Base-by-base conservation (phyloP, 352 stramenopile species). In the Phytopythium boreale region DNA sequence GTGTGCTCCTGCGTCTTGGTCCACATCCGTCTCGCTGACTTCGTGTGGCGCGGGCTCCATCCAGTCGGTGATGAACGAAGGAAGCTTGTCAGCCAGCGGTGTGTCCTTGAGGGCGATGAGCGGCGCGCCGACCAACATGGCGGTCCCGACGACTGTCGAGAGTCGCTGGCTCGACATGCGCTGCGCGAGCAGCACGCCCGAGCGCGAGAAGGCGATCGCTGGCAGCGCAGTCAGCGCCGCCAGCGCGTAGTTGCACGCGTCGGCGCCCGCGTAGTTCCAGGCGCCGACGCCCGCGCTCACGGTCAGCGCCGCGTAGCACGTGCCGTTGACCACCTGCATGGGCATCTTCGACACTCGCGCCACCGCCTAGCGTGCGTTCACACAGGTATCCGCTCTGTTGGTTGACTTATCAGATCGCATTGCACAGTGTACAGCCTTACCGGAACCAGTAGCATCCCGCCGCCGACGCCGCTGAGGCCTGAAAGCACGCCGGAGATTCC, bases 261-360 rank as follows among this genome's bases (percentile, higher is more conserved):
- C 69, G 26, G 69, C 69, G 0, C 56, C 24, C 4, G 69, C 59
- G 53, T 76, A 76, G 44, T 72, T 72, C 34, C 57, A 69, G 2
- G 61, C 62, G 5, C 69, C 69, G n/a, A 72, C 69, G 31, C 41
- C 39, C 8, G 65, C 69, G 62, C 65, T 69, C 2, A 62, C 65
- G 0, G 69, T 72, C n/a, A 76, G 61, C 15, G 63, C 69, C 14
- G 51, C 59, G 49, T 72, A 67, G 26, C 64, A 70, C 41, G 69
- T 76, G 41, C 61, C 69, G 31, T 76, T 76, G 50, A 76, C 60
- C 5, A 64, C 62, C 53, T 75, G 69, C 59, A 72, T 70, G 24
- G 64, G 68, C 61, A 75, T 61, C 14, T 31, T 61, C 14, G 65
- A 72, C 39, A 52, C 53, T 19, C 64, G 64, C 19, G 69, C 69